Percentiles rank a stretch among this genome's conserved stretches.
phyloP scores from a whole-genome alignment of 495 filamentous ascomycete species.

The Penicillium diatomitis region DNA sequence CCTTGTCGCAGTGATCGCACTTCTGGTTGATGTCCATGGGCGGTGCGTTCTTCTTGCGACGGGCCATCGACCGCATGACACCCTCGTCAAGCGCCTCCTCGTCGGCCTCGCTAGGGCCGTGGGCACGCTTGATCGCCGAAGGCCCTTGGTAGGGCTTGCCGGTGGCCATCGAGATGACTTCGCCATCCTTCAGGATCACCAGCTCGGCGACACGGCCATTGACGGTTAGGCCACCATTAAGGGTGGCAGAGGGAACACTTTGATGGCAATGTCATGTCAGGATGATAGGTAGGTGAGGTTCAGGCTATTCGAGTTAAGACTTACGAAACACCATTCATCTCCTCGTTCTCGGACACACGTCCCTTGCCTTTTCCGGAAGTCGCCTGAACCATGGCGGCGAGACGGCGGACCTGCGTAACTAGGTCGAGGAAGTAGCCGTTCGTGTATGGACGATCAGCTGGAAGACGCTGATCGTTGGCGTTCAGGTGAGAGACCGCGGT shows the following conservation, averaged over 20 bases:
- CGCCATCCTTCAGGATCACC: conserved; percentile 68
- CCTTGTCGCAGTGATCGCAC: conserved; percentile 73
- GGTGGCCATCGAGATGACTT: conserved; percentile 63
- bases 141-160: conserved; percentile 41
- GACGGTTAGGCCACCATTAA: conserved; percentile 66
- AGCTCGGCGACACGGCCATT: conserved; percentile 73
- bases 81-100: conserved; percentile 53
- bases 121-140: conserved; percentile 48
- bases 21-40: conserved; percentile 68
- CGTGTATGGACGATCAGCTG: conserved; percentile 78
- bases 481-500: conserved; percentile 69
- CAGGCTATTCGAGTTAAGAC: neutral
- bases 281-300: too few species aligned
- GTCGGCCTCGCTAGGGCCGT: conserved; percentile 44
- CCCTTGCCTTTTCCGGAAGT: conserved; percentile 19
- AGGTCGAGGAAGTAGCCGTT: conserved; percentile 92
- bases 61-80: conserved; percentile 78
- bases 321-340: conserved; percentile 2
- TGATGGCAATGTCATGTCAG: neutral
- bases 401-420: conserved; percentile 71
- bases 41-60: conserved; percentile 68
- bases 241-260: conserved; percentile 45
- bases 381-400: conserved; percentile 53
- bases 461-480: conserved; percentile 71
- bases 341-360: neutral